Base-by-base conservation (phyloP, 441 rosid species). In the Hypseocharis bilobata region DNA sequence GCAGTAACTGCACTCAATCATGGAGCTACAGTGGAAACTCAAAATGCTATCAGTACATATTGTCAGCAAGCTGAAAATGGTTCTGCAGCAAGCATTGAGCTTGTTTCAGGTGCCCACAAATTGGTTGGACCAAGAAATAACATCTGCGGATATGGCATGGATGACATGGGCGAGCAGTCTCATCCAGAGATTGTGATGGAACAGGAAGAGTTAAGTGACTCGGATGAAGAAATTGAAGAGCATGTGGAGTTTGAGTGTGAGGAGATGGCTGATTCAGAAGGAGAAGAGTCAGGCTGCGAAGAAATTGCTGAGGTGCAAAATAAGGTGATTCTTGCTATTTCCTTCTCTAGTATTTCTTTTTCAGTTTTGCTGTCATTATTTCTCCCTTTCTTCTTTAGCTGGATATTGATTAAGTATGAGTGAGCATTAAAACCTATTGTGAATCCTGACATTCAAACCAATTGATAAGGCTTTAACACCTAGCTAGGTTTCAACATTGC, bases 251-350 rank as follows among this genome's bases (percentile, higher is more conserved):
- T 93, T 81, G 98, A 90, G 79, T 80, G 95, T 45, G 98, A 93
- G 85, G 98, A 93, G 80, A 93, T 93, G 96, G 81, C 82, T 65
- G 98, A 93, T 85, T 93, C 97, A 71, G 98, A 90, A 72, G 97
- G 89, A 60, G 98, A 87, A 71, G 91, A 83, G 29, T 84, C 87
- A 22, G 83, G 78, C 60, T 70, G 78, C 55, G 88, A 81, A 58
- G 80, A 80, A 68, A 68, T 72, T 22, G 62, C 66, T 60, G 88
- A 81, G 62, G 63, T 71, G 71, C 81, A 76, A 72, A 82, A 81
- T 67, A 77, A 84, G 92, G 98, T 90, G 62, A 38, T 2, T 52
- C 36, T 2, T 65, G 29, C 28, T 30, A 54, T 76, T 59, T 62
- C 68, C 60, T 30, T 65, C 4, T 26, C 6, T n/a, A 36, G 6